phyloP scores from a whole-genome alignment of 148 eudicot species.

The Cornus kousa region DNA sequence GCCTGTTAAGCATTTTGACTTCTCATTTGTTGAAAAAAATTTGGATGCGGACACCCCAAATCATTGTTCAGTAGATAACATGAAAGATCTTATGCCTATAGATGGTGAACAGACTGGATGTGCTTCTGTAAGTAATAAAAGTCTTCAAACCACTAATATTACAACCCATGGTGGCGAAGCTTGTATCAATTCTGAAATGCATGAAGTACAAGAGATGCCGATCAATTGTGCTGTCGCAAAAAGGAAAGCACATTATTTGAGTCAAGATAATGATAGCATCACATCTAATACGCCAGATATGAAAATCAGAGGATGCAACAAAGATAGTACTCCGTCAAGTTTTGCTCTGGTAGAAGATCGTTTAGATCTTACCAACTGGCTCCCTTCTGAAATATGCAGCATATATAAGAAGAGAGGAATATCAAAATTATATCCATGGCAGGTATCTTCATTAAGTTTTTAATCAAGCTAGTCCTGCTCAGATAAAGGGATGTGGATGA shows the following conservation, averaged over 20 bases:
- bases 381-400: slow-evolving; percentile 70
- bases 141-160: slow-evolving; percentile 10
- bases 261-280: slow-evolving; percentile 24
- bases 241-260: slow-evolving; percentile 17
- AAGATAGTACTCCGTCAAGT: slow-evolving; percentile 69
- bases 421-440: slow-evolving; percentile 82
- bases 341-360: slow-evolving; percentile 36
- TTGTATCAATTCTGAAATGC: slow-evolving; percentile 13
- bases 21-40: slow-evolving; percentile 56
- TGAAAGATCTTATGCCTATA: slow-evolving; percentile 18
- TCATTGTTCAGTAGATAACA: slow-evolving; percentile 21
- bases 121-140: slow-evolving; percentile 26
- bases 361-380: slow-evolving; percentile 76
- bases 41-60: slow-evolving; percentile 24
- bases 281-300: slow-evolving; percentile 37
- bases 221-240: slow-evolving; percentile 18
- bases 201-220: slow-evolving; percentile 23
- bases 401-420: slow-evolving; percentile 74
- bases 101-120: slow-evolving; percentile 17
- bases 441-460: slow-evolving; percentile 44
- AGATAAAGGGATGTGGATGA: background rate
- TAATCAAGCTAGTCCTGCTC: slow-evolving; percentile 6
- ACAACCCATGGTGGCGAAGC: slow-evolving; percentile 12
- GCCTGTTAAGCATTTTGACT: slow-evolving; percentile 91
- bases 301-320: slow-evolving; percentile 25